Base-by-base conservation (phyloP, 108 stramenopile species). In the Mediolabrus comicus region DNA sequence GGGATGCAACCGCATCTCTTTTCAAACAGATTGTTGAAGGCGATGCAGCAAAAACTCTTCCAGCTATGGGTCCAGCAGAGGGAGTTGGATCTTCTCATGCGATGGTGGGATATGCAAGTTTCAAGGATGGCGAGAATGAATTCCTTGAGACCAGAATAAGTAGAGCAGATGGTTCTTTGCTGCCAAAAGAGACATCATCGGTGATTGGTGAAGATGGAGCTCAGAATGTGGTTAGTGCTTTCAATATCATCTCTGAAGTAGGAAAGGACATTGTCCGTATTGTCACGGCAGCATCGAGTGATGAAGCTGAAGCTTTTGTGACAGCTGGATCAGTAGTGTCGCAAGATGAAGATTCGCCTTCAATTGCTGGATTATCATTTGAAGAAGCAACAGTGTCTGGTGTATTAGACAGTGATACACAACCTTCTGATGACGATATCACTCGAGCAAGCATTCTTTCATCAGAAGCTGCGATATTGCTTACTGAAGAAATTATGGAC, bases 251-350 rank as follows among this genome's bases (percentile, higher is more conserved):
- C 41, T 11, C 86, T 25, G 62, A 80, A 12, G 77, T 87, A 13
- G 85, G 86, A 30, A 91, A 85, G 64, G 90, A 91, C 62, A 82
- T 89, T 62, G 80, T 88, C 35, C 76, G 90, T 8, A 86, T 91
- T 49, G 90, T 78, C 32, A 81, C 82, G 1, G 89, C 87, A 11
- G 86, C 89, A 25, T 61, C 79, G 32, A 87, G 75, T 53, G 65
- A 79, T 17, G 92, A 90, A 24, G 54, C 76, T 26, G 81, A 75
- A 0, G 71, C 70, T 22, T 77, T 82, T 62, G 26, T 62, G 33
- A 62, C 70, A 12, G 29, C 28, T 0, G 74, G 66, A 53, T 68
- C 66, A 3, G 59, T 67, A 33, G 59, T 55, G 5, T 54, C 70
- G 4, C 26, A 71, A 19, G 49, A 67, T 25, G 71, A 58, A 29